phyloP scores from a whole-genome alignment of 2,329 filamentous ascomycete species.

The Beauveria rudraprayagi region DNA sequence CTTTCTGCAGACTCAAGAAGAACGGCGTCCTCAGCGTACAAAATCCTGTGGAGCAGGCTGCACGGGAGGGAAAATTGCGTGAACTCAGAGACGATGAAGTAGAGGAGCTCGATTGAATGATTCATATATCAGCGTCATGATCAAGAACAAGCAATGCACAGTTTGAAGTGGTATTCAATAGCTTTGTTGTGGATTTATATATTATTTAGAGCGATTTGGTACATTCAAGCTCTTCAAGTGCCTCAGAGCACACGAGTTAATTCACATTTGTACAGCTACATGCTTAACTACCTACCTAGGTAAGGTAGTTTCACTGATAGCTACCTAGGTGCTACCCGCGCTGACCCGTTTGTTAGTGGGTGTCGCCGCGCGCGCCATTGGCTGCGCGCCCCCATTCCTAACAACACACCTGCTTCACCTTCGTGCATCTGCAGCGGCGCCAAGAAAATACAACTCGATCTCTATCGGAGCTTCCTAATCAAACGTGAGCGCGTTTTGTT shows the following conservation, averaged over 20 bases:
- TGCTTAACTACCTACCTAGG: too few species aligned
- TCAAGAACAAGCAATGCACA: background rate
- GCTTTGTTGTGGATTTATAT: background rate
- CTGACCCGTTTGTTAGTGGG: background rate
- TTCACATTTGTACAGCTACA: background rate
- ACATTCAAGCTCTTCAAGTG: background rate
- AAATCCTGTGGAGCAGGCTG: constrained; percentile 67
- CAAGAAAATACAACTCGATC: background rate
- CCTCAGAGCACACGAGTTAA: background rate
- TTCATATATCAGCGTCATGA: background rate
- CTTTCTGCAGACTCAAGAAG: constrained; percentile 46
- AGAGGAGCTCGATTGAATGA: constrained; percentile 30
- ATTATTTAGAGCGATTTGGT: background rate
- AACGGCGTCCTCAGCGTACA: constrained; percentile 71
- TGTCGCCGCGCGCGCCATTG: background rate
- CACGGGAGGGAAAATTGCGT: constrained; percentile 62
- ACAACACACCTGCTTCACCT: background rate
- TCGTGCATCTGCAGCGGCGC: background rate
- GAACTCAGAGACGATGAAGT: constrained; percentile 52
- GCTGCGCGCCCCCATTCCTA: background rate
- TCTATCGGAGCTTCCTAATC: background rate
- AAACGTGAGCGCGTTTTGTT: background rate
- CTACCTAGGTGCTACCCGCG: background rate
- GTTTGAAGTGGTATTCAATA: background rate
- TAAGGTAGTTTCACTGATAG: background rate